phyloP scores from a whole-genome alignment of 78 protist genomes.

The Dictyostelium purpureum region DNA sequence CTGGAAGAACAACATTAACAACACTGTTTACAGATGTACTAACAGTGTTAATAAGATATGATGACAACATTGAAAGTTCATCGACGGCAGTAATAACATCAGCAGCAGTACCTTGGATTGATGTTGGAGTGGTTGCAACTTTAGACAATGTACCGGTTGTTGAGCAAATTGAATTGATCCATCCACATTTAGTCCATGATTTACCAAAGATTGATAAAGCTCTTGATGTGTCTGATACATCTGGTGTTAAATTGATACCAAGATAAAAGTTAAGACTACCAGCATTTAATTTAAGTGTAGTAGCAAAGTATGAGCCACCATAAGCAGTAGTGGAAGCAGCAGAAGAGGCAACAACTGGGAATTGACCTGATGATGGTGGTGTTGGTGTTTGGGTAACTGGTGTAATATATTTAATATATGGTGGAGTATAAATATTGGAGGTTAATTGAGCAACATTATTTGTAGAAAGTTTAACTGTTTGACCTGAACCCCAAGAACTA shows the following conservation, averaged over 20 bases:
- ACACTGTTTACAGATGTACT: neutral
- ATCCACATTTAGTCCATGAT: slow-evolving; percentile 10
- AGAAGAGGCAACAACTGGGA: no score
- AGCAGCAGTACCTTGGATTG: neutral
- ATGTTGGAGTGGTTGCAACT: neutral
- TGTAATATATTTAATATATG: no score
- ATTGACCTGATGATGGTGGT: no score
- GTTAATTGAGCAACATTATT: no score
- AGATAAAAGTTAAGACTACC: neutral
- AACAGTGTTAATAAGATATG: neutral
- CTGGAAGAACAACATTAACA: neutral
- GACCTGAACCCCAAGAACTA: no score
- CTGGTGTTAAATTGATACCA: slow-evolving; percentile 21
- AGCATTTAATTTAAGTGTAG: no score
- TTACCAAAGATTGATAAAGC: neutral
- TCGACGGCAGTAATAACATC: neutral
- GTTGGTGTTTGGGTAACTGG: no score
- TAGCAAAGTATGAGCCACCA: no score
- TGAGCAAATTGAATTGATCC: neutral
- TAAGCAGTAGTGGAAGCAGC: no score
- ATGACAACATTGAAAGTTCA: neutral
- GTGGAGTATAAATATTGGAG: no score
- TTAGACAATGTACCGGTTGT: neutral
- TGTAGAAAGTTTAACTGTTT: no score
- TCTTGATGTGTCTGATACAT: neutral